These are phyloP conservation scores for Fusarium brevicatenulatum DNA, from an alignment of 2,329 filamentous ascomycete genomes.

Conservation along the genomic window DNA sequence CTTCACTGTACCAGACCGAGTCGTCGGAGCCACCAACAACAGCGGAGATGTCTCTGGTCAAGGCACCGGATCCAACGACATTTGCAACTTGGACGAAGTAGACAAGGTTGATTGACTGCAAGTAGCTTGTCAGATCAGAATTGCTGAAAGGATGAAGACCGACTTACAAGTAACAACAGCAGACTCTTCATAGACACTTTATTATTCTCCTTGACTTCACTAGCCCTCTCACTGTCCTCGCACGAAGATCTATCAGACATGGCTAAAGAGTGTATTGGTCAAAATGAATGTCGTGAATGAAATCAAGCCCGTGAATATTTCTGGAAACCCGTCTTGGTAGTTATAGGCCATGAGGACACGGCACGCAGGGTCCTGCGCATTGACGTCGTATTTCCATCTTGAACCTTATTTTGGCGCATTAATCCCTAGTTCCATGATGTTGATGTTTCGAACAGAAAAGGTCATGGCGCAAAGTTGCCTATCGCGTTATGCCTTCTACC, in stretches of 20 bases:
- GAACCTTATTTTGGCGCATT: neutral
- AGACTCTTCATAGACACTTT: neutral
- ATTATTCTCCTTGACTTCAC: neutral
- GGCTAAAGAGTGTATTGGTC: neutral
- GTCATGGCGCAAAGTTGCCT: neutral
- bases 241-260: neutral
- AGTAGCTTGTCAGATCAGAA: fast-evolving
- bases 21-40: neutral
- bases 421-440: neutral
- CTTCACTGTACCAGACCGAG: neutral
- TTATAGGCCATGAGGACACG: neutral
- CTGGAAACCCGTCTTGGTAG: neutral
- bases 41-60: neutral
- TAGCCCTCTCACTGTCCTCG: neutral
- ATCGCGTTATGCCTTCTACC: neutral
- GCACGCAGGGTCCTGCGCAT: neutral
- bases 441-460: neutral
- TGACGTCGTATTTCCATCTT: neutral
- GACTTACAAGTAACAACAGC: neutral
- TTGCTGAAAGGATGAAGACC: fast-evolving
- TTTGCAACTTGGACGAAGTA: neutral
- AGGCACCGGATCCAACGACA: neutral
- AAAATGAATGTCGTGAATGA: neutral
- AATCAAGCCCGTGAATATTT: neutral
- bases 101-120: neutral